phyloP scores from a whole-genome alignment of 495 filamentous ascomycete species.

The Xylaria scruposa region DNA sequence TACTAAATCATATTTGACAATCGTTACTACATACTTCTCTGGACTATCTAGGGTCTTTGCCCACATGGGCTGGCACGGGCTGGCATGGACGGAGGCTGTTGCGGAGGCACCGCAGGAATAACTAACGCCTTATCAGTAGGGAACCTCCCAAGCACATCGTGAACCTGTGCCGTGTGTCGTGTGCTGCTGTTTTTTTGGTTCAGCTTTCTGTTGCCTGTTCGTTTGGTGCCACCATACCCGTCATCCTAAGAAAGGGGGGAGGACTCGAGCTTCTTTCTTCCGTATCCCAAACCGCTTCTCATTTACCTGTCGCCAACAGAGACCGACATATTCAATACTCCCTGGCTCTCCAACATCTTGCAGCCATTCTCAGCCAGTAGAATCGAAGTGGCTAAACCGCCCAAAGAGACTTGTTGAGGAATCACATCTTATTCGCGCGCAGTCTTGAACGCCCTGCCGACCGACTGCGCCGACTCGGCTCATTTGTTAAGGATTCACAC shows the following conservation, averaged over 20 bases:
- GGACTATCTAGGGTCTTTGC: constrained; percentile 1
- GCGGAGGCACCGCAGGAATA: constrained; percentile 15
- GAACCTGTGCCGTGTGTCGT: constrained; percentile 24
- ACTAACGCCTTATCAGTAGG: constrained; percentile 25
- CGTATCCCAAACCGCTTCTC: not conserved
- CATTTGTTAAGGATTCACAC: not conserved
- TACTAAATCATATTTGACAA: constrained; percentile 23
- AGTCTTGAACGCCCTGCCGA: not conserved
- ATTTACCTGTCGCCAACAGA: not conserved
- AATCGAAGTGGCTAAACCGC: constrained; percentile 5
- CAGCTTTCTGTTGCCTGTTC: not conserved
- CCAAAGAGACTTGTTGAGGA: not conserved
- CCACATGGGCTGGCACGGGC: constrained; percentile 7
- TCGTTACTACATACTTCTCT: constrained; percentile 15
- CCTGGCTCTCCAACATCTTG: not conserved
- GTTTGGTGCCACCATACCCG: not conserved
- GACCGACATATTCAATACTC: not conserved
- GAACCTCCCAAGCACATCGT: constrained; percentile 24
- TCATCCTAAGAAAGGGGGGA: constrained; percentile 5
- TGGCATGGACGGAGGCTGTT: not conserved
- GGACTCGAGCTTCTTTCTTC: not conserved
- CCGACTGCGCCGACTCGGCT: not conserved
- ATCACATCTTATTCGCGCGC: constrained; percentile 4
- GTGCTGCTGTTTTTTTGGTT: constrained; percentile 1
- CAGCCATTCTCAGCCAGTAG: constrained; percentile 16